Percentiles rank a stretch among this genome's conserved stretches.
phyloP scores from a whole-genome alignment of 805 yeast genomes.

The Candida insectorum region DNA sequence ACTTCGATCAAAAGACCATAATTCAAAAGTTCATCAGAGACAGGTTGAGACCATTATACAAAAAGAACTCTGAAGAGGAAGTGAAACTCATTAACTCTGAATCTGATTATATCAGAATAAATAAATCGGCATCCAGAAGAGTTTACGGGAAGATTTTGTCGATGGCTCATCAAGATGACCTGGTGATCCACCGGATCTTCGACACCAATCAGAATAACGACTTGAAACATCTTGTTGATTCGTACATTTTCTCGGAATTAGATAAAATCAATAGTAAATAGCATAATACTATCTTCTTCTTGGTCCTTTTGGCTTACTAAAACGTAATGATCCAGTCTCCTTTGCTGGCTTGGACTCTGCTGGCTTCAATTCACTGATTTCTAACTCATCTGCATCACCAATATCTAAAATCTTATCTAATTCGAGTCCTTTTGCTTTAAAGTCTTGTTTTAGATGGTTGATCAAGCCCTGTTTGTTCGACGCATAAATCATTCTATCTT shows the following conservation, averaged over 20 bases:
- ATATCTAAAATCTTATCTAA: slow-evolving; percentile 57
- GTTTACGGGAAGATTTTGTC: slow-evolving; percentile 42
- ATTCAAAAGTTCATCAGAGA: slow-evolving; percentile 59
- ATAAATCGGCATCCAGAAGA: slow-evolving; percentile 58
- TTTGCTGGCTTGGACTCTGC: slow-evolving; percentile 12
- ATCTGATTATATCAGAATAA: slow-evolving; percentile 53
- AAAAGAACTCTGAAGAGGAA: slow-evolving; percentile 26
- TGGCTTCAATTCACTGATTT: slow-evolving; percentile 42
- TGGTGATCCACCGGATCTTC: slow-evolving; percentile 10
- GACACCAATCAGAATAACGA: no score
- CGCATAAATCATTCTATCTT: slow-evolving; percentile 91
- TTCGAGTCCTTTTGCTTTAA: slow-evolving; percentile 14
- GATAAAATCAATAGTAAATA: no score
- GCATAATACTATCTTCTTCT: slow-evolving; percentile 38
- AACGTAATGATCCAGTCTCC: slow-evolving; percentile 26
- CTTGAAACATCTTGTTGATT: no score
- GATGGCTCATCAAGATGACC: slow-evolving; percentile 9
- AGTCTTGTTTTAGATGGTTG: slow-evolving; percentile 41
- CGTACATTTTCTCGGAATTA: no score
- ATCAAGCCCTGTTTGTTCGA: slow-evolving; percentile 66
- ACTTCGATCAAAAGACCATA: slow-evolving; percentile 46
- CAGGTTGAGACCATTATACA: slow-evolving; percentile 47
- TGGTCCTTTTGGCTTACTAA: slow-evolving; percentile 69
- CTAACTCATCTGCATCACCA: slow-evolving; percentile 71
- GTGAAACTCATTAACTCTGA: slow-evolving; percentile 23